Evolutionary conservation across 2,329 filamentous ascomycete genomes (phyloP), one percentile per base, ranked within the genome.

Genomic region (Macrophomina phaseolina): DNA sequence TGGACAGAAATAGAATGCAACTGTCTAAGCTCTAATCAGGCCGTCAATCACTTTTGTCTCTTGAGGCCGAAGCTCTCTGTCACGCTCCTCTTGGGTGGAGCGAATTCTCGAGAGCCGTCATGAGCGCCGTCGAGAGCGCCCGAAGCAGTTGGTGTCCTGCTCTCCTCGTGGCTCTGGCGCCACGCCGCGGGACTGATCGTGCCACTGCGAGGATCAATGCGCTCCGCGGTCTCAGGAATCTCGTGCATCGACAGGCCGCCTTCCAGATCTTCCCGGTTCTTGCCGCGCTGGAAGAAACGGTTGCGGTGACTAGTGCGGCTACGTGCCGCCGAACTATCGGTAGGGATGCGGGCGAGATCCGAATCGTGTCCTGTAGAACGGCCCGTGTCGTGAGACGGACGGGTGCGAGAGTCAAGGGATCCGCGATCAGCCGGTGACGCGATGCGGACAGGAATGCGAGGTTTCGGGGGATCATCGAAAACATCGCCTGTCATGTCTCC

Each of bases 401-500:
- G 74, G 70, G 4, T 76, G 73, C 42, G 74, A 6, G 55, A 52
- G 65, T 51, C 65, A 48, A 49, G 58, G 0, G 58, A 62, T 8
- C 45, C 45, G 7, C 58, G 58, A 9, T 14, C 7, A 18, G 7
- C 11, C 23, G 34, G 78, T 3, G 80, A 81, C 1, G 76, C 76
- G 16, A 82, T 74, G 28, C 79, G 72, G n/a, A 77, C 73, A 66
- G 81, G 76, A 14, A 86, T 70, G 34, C 81, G 78, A 67, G 79
- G 70, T 62, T 76, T 74, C 30, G 79, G 74, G 14, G 81, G 82
- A 71, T 89, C 86, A 66, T 89, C 86, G 73, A 88, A 89, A 0
- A 91, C 85, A 71, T 92, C 90, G 53, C 86, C 87, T 68, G 86
- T 84, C 52, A 88, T 79, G 69, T 90, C 88, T 38, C 81, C 82